phyloP scores from a whole-genome alignment of 1,284 basidiomycete genomes.

The Erythrobasidium hasegawianum region DNA sequence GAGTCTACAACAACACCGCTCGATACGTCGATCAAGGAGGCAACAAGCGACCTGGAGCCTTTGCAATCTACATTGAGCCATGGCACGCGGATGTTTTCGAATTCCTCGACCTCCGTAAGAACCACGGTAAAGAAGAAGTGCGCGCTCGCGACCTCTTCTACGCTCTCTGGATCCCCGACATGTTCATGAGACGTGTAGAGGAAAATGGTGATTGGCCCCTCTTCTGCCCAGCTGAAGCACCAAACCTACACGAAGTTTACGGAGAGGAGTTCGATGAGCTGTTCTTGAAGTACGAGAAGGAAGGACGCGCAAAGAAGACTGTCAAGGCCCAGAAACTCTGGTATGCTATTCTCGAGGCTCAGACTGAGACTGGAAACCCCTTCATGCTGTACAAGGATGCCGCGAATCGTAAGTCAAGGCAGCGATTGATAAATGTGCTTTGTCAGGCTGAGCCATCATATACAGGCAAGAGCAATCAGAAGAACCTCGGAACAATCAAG shows the following conservation, averaged over 20 bases:
- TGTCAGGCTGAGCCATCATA: no score
- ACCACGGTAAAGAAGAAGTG: slow-evolving; percentile 97
- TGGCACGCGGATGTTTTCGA: slow-evolving; percentile 91
- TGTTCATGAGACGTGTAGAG: slow-evolving; percentile 96
- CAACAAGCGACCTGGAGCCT: slow-evolving; percentile 98
- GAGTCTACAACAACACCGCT: slow-evolving; percentile 96
- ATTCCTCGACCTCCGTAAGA: slow-evolving; percentile 96
- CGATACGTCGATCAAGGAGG: slow-evolving; percentile 99
- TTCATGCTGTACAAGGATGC: slow-evolving; percentile 94
- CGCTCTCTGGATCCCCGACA: slow-evolving; percentile 93
- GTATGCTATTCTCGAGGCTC: slow-evolving; percentile 95
- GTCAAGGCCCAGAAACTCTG: slow-evolving; percentile 97
- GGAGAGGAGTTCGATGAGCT: slow-evolving; percentile 87
- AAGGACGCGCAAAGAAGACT: slow-evolving; percentile 80
- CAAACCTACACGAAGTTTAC: slow-evolving; percentile 83
- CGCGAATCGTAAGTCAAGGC: slow-evolving; percentile 48
- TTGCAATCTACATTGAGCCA: slow-evolving; percentile 57
- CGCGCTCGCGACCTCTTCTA: slow-evolving; percentile 98
- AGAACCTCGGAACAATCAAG: slow-evolving; percentile 99
- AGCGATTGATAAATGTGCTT: slow-evolving; percentile 45
- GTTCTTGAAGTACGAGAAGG: slow-evolving; percentile 85
- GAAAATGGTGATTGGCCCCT: slow-evolving; percentile 85
- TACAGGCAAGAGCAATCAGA: slow-evolving; percentile 90
- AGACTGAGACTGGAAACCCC: slow-evolving; percentile 96
- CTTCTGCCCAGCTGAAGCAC: slow-evolving; percentile 97